Evolutionary conservation across 768 basidiomycete species (phyloP), one percentile per base, ranked within the genome.

Genomic region (Pulveroboletus sp.): DNA sequence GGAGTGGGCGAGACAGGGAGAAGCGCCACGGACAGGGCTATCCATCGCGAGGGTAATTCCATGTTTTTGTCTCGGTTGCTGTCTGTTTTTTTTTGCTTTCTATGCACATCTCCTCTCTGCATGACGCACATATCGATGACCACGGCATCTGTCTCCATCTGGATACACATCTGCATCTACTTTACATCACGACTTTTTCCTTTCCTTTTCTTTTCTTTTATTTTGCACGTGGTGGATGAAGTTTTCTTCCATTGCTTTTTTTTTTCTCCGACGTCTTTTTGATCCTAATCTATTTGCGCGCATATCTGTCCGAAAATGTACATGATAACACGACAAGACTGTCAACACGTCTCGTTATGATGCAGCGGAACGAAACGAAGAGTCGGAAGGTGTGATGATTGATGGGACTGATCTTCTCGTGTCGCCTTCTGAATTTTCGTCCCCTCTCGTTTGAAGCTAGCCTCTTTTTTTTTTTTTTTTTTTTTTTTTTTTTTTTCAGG

Each of bases 11-110:
- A 13, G 57, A 59, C 27, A 43, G 55, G 41, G 57, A 62, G 24
- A 61, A 43, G 17, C 60, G 50, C 24, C 59, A 58, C 18, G 43
- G 40, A 11, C 53, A 50, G 9, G 57, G 42, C 2, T 59, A 59
- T 28, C 11, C 35, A 1, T 51, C 58, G 26, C 44, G 57, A n/a
- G 47, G 54, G 7, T 59, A 47, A 37, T 45, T 4, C n/a, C n/a
- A n/a, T n/a, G 21, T 13, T 17, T 21, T 21, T 4, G 8, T 26
- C 13, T 47, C 30, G 7, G 5, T 51, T 31, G 39, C 39, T 46
- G n/a, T 42, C 30, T 3, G 6, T 36, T 8, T 26, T n/a, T n/a
- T n/a, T n/a, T n/a, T n/a, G 10, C 5, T 31, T 26, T n/a, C 35
- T 17, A 5, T 33, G 21, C 6, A 11, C 8, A n/a, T n/a, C n/a